Conservation (phyloP, 2,329 filamentous ascomycete genomes). For the Orbilia quercus region DNA sequence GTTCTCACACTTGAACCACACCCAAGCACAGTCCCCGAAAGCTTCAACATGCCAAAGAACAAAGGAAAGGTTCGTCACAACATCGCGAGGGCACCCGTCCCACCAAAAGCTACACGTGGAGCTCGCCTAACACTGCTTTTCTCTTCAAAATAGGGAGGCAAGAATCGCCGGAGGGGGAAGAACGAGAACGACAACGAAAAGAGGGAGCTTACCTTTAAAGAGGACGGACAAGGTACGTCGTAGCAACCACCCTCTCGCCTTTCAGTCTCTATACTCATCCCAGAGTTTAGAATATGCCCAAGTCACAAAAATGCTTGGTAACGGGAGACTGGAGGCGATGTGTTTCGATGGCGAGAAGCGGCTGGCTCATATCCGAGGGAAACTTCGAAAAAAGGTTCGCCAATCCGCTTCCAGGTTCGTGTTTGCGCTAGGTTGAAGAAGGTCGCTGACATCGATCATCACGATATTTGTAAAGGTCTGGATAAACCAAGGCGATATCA, state of each 20-base stretch:
- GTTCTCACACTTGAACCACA: background rate
- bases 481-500: constrained; percentile 99
- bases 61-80: constrained; percentile 89
- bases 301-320: constrained; percentile 94
- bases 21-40: background rate
- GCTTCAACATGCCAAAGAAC: constrained; percentile 85
- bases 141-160: constrained; percentile 78
- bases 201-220: constrained; percentile 98
- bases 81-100: constrained; percentile 56
- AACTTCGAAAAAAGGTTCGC: constrained; percentile 90
- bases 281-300: constrained; percentile 75
- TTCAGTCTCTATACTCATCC: too few species aligned
- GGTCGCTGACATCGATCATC: background rate
- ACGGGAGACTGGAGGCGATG: constrained; percentile 89
- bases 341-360: constrained; percentile 96
- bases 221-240: constrained; percentile 83
- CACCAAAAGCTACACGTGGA: background rate
- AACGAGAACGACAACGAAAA: constrained; percentile 99
- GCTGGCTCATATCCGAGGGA: constrained; percentile 87
- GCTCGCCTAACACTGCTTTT: background rate
- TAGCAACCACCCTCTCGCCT: constrained; percentile 18
- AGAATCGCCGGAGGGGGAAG: constrained; percentile 98
- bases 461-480: constrained; percentile 70
- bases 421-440: background rate
- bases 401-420: background rate